Percentiles rank a stretch among this genome's conserved stretches.
Conservation (phyloP, 192 early-diverging fungal genomes). For the Coemansia erecta region DNA sequence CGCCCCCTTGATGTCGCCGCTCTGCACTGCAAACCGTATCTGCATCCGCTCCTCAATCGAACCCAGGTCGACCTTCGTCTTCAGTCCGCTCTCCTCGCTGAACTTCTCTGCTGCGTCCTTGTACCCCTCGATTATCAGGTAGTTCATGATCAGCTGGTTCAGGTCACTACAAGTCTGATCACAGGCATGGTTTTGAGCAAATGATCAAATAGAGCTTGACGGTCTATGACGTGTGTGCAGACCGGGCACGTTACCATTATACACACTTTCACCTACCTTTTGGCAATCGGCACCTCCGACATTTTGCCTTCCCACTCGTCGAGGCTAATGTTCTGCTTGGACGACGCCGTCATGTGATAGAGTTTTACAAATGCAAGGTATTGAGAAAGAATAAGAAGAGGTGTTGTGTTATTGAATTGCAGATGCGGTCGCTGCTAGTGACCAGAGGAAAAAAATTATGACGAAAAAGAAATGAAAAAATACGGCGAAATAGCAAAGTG, state of each 20-base stretch:
- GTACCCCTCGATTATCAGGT: conserved; percentile 97
- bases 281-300: conserved; percentile 79
- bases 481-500: background rate
- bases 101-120: conserved; percentile 99
- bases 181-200: background rate
- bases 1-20: conserved; percentile 86
- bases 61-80: conserved; percentile 75
- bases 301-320: conserved; percentile 87
- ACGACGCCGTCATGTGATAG: conserved; percentile 15
- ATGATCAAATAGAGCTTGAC: background rate
- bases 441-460: background rate
- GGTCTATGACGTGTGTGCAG: background rate
- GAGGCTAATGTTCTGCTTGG: conserved; percentile 61
- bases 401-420: background rate
- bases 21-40: conserved; percentile 89
- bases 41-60: conserved; percentile 95
- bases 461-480: background rate
- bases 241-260: background rate
- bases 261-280: conserved; percentile 57
- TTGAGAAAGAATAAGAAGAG: background rate
- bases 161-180: conserved; percentile 64
- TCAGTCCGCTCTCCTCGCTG: conserved; percentile 79
- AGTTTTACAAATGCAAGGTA: conserved; percentile 14
- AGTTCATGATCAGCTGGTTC: conserved; percentile 99
- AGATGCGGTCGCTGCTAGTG: background rate